These are phyloP conservation scores for Flaveria robusta DNA, from an alignment of 129 eudicot species.

Conservation along the genomic window DNA sequence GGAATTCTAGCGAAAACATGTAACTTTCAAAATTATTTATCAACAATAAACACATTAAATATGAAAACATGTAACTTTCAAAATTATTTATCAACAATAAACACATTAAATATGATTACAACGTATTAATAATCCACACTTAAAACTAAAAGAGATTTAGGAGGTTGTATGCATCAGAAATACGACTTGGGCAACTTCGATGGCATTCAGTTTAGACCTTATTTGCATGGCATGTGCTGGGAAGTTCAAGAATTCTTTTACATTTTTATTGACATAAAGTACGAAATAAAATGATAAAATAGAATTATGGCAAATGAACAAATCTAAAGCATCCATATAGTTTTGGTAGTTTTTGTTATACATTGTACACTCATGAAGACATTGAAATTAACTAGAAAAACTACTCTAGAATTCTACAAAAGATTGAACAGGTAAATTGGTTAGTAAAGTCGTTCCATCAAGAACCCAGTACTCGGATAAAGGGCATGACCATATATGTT, in stretches of 20 bases:
- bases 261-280: not conserved
- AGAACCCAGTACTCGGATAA: not conserved
- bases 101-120: not conserved
- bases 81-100: not conserved
- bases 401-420: not conserved
- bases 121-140: not conserved
- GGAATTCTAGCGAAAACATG: not conserved
- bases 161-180: conserved; percentile 6
- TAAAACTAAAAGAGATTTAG: not conserved
- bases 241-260: not conserved
- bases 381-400: not conserved
- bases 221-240: not conserved
- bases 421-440: not conserved
- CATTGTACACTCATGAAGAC: conserved; percentile 5
- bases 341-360: conserved; percentile 14
- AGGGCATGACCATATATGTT: not conserved
- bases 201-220: not conserved
- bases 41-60: not conserved
- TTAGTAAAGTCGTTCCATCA: not conserved
- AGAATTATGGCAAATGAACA: not conserved
- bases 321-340: not conserved
- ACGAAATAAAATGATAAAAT: not conserved
- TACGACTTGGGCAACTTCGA: not conserved
- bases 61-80: not conserved
- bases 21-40: not conserved